phyloP scores from a whole-genome alignment of 306 rosid species.

The Chamaecrista fasciculata region DNA sequence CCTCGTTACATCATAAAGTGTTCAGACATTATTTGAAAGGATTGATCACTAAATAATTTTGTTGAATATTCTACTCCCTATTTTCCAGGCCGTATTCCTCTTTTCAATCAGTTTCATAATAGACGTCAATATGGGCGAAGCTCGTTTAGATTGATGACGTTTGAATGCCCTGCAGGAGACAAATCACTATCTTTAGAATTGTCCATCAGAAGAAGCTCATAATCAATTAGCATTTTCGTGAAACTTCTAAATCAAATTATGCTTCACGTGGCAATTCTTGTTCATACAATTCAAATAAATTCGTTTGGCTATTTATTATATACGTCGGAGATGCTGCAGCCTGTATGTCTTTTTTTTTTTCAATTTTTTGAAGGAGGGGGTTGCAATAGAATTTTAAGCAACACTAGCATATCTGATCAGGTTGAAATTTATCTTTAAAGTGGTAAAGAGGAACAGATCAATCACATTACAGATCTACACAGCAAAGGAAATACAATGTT shows the following conservation, averaged over 20 bases:
- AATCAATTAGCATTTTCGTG: background rate
- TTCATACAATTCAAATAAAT: background rate
- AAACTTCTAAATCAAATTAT: background rate
- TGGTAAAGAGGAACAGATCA: background rate
- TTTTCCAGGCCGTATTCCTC: constrained; percentile 35
- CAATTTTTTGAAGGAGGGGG: background rate
- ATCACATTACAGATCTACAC: background rate
- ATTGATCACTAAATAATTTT: constrained; percentile 9
- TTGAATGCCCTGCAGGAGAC: constrained; percentile 69
- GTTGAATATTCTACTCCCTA: constrained; percentile 37
- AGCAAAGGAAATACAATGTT: background rate
- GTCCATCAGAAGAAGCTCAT: background rate
- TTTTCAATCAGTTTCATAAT: constrained; percentile 33
- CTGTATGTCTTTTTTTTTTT: too few species aligned
- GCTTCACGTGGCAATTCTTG: background rate
- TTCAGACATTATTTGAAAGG: background rate
- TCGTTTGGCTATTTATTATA: background rate
- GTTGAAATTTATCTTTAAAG: background rate
- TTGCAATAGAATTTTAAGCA: background rate
- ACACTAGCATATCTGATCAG: background rate
- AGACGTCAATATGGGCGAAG: constrained; percentile 30
- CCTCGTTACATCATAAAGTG: background rate
- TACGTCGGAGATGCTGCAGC: background rate
- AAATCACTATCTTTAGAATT: constrained; percentile 27
- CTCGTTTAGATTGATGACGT: constrained; percentile 38